Conservation (phyloP, 495 filamentous ascomycete species). For the Podospora pseudocomata region DNA sequence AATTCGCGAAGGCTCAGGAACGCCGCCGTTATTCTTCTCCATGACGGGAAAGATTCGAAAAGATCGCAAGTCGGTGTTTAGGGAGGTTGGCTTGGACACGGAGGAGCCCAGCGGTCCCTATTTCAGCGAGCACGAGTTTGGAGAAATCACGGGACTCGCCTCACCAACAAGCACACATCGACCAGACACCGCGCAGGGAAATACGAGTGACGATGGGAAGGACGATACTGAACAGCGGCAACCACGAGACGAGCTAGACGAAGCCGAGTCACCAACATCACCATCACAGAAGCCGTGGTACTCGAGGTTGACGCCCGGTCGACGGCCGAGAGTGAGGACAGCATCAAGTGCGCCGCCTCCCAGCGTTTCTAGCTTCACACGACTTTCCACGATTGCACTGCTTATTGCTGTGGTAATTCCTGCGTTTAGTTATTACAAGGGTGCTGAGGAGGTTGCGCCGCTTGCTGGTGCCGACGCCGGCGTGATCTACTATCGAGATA, state of each 20-base stretch:
- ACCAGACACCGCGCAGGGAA: neutral
- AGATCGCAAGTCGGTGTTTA: conserved; percentile 44
- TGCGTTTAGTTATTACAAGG: conserved; percentile 41
- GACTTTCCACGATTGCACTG: conserved; percentile 48
- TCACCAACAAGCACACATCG: conserved; percentile 16
- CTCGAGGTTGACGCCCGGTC: conserved; percentile 33
- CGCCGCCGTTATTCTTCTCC: conserved; percentile 28
- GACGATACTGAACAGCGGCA: conserved; percentile 14
- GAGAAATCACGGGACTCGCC: conserved; percentile 25
- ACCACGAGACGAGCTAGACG: conserved; percentile 10
- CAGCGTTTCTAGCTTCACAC: conserved; percentile 35
- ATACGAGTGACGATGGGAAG: conserved; percentile 16
- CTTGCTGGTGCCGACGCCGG: conserved; percentile 46
- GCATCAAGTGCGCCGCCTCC: conserved; percentile 41
- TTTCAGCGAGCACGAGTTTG: conserved; percentile 25
- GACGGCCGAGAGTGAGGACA: conserved; percentile 41
- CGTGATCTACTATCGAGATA: conserved; percentile 34
- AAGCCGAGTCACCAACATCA: conserved; percentile 17
- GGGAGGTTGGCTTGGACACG: conserved; percentile 43
- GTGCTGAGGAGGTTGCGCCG: conserved; percentile 33
- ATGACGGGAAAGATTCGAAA: conserved; percentile 38
- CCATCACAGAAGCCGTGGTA: conserved; percentile 35
- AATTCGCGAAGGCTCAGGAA: conserved; percentile 40
- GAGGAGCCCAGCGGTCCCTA: conserved; percentile 25
- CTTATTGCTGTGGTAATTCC: conserved; percentile 52